Percentiles rank a stretch among this genome's conserved stretches.
phyloP scores from a whole-genome alignment of 73 alveolate species.

The Tetrahymena malaccensis region DNA sequence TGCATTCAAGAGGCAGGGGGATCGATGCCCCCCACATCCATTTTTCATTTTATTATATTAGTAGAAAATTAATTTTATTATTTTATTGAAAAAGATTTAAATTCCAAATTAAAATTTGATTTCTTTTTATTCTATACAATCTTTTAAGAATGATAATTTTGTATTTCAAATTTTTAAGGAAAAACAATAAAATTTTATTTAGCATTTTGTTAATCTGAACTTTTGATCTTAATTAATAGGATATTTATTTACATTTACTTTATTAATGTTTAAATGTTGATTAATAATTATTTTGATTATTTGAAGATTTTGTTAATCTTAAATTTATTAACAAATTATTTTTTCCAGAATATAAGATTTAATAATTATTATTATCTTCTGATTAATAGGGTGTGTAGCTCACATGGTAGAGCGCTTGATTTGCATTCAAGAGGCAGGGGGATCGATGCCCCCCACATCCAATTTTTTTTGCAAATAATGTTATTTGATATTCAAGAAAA shows the following conservation, averaged over 20 bases:
- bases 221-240: no score
- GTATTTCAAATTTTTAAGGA: no score
- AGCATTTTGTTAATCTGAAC: no score
- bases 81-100: neutral
- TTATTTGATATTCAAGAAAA: neutral
- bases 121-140: no score
- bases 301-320: neutral
- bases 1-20: constrained; percentile 4
- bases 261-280: no score
- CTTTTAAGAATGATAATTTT: no score
- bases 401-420: constrained; percentile 2
- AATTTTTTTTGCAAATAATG: neutral
- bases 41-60: neutral
- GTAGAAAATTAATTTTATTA: neutral
- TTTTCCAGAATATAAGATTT: neutral
- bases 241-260: no score
- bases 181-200: no score
- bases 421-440: constrained; percentile 3
- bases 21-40: constrained; percentile 4
- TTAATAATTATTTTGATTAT: no score
- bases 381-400: neutral
- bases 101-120: no score
- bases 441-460: constrained; percentile 5
- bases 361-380: neutral
- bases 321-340: neutral